Evolutionary conservation across 2,329 filamentous ascomycete genomes (phyloP).

Genomic region (Pyricularia pennisetigena): DNA sequence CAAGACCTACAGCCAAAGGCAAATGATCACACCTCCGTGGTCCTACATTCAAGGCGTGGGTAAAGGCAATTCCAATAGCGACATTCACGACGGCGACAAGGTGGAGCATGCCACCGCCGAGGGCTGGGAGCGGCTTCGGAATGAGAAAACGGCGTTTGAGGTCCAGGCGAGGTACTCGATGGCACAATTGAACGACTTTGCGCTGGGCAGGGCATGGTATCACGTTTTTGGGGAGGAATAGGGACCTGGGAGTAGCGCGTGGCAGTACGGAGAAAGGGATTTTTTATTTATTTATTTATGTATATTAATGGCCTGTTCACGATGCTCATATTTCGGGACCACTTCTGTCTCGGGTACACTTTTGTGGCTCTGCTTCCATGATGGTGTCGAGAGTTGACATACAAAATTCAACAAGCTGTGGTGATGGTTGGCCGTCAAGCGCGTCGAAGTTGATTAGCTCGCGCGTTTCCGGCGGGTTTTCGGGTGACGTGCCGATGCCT

Average conservation of each 20-base stretch:
- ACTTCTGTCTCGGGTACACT: neutral
- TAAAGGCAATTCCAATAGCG: slow-evolving; percentile 11
- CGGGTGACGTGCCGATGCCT: neutral
- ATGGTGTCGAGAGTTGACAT: slow-evolving; percentile 6
- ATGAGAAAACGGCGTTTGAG: neutral
- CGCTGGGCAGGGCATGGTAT: neutral
- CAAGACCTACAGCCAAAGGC: slow-evolving; percentile 14
- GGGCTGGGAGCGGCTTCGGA: neutral
- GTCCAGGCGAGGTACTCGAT: no score
- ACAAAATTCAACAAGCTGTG: slow-evolving; percentile 11
- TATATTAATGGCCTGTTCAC: no score
- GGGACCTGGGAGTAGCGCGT: no score
- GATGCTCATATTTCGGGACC: neutral
- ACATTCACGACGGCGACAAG: slow-evolving; percentile 9
- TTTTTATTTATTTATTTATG: no score
- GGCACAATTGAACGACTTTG: neutral
- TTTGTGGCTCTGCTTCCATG: slow-evolving; percentile 4
- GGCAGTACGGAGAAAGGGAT: no score
- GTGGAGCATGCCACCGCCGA: slow-evolving; percentile 24
- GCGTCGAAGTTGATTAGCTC: neutral
- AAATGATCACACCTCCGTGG: slow-evolving; percentile 32
- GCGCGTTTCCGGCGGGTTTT: neutral
- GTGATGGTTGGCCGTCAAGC: slow-evolving; percentile 5
- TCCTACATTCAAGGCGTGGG: slow-evolving; percentile 40
- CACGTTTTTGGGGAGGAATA: no score